Base-by-base conservation (phyloP, 129 eudicot species). In the Calendula officinalis region DNA sequence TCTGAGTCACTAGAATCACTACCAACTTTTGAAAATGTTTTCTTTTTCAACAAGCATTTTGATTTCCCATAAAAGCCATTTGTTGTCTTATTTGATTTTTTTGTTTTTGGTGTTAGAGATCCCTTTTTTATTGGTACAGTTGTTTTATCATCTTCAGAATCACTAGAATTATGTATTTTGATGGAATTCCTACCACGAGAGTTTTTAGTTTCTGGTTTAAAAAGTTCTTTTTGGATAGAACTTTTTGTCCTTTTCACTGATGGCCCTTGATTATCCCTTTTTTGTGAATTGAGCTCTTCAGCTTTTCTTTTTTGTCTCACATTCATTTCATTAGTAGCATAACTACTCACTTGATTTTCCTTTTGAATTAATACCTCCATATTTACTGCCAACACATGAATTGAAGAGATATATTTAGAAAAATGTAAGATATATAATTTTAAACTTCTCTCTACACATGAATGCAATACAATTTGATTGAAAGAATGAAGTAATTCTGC, bases 331-430 rank as follows among this genome's bases (percentile, higher is more conserved):
- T 54, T 59, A 38, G 60, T 53, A 50, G 42, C 11, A 76, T 46
- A 67, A 38, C 64, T 37, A 60, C 66, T 59, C 53, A 70, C 51
- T 47, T 49, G 55, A 17, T 82, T 60, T 66, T 74, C 77, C 54
- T 82, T 79, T 57, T 61, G 54, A 57, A 42, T 47, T 61, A 82
- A 65, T 47, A 79, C 74, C 52, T 67, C 83, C 88, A 79, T 82
- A 15, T 47, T 73, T 43, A 66, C 69, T 67, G 62, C 56, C 59
- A 61, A 68, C 47, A 27, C 57, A 62, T 10, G 45, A 15, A 11
- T 42, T n/a, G 38, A 2, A 45, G 48, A 56, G 46, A 32, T 30
- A 16, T 40, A 14, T 38, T 62, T 11, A 63, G 30, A 55, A 76
- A 47, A 56, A 14, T 27, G 44, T 14, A 44, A 56, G 9, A 30